phyloP scores from a whole-genome alignment of 2,329 filamentous ascomycete genomes.

The Neonectria sp. region DNA sequence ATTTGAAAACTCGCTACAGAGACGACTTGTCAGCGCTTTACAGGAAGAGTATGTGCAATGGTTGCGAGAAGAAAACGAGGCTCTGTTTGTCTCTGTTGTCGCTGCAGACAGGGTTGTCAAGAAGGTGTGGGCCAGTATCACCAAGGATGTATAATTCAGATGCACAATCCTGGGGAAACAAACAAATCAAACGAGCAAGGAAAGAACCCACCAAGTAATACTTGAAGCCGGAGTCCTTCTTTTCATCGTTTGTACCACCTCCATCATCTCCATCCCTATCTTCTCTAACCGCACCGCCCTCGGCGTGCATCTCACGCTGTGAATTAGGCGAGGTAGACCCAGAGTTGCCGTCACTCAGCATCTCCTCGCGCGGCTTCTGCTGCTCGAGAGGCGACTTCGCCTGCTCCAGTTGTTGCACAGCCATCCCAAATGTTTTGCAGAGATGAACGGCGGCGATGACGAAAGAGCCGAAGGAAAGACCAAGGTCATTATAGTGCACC shows the following conservation, averaged over 20 bases:
- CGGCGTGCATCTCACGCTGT: slow-evolving; percentile 6
- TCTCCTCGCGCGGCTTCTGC: not conserved
- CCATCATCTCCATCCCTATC: slow-evolving; percentile 9
- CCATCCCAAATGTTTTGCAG: not conserved
- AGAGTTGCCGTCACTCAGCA: not conserved
- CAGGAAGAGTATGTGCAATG: not conserved
- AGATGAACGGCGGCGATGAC: not conserved
- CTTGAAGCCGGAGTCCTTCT: slow-evolving; percentile 44
- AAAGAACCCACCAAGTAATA: slow-evolving; percentile 43
- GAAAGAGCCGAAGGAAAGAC: not conserved
- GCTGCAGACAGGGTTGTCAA: not conserved
- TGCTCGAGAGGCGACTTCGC: not conserved
- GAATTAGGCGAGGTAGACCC: not conserved
- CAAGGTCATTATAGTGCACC: not conserved
- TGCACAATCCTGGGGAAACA: not conserved
- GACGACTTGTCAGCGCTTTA: not conserved
- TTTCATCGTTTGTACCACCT: slow-evolving; percentile 7
- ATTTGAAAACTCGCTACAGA: slow-evolving; percentile 55
- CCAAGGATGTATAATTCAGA: not conserved
- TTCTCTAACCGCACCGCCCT: slow-evolving; percentile 15
- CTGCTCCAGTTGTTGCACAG: not conserved
- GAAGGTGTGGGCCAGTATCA: not conserved
- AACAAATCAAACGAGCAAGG: not conserved
- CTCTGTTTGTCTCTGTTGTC: not conserved
- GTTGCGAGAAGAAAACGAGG: not conserved